Percentiles rank a stretch among this genome's conserved stretches.
Conservation (phyloP, 176 grass and related monocot genomes). For the Aegilops speltoides region DNA sequence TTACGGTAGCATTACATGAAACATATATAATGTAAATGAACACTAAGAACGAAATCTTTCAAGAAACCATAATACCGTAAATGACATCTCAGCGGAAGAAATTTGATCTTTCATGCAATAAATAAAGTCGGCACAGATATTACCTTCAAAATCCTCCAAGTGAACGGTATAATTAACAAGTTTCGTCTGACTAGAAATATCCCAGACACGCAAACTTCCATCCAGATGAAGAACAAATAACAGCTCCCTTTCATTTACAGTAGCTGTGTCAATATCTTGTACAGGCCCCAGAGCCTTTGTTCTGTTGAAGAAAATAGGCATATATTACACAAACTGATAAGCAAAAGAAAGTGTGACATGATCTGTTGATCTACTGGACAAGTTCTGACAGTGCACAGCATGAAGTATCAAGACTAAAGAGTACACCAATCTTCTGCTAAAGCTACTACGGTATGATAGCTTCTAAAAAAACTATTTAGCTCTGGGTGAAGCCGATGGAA, state of each 20-base stretch:
- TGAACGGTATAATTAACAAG: slow-evolving; percentile 61
- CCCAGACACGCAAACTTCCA: slow-evolving; percentile 84
- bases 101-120: slow-evolving; percentile 17
- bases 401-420: slow-evolving; percentile 5
- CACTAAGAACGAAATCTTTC: background rate
- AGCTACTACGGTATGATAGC: slow-evolving; percentile 13
- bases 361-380: slow-evolving; percentile 25
- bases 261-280: slow-evolving; percentile 75
- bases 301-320: slow-evolving; percentile 49
- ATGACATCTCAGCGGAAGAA: background rate
- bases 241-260: slow-evolving; percentile 62
- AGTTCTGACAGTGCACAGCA: background rate
- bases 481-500: background rate
- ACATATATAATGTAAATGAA: background rate
- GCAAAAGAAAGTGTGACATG: background rate
- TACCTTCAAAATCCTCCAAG: slow-evolving; percentile 67
- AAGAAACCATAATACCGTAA: slow-evolving; percentile 14
- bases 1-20: slow-evolving; percentile 22
- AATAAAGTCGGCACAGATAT: slow-evolving; percentile 38
- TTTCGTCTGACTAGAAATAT: slow-evolving; percentile 64
- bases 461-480: background rate
- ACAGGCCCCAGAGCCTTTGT: slow-evolving; percentile 71
- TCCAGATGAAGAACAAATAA: slow-evolving; percentile 85
- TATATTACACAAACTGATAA: background rate
- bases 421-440: background rate